Percentiles rank a stretch among this genome's conserved stretches.
Conservation (phyloP, 139 green algal species). For the Tetraselmis chui region DNA sequence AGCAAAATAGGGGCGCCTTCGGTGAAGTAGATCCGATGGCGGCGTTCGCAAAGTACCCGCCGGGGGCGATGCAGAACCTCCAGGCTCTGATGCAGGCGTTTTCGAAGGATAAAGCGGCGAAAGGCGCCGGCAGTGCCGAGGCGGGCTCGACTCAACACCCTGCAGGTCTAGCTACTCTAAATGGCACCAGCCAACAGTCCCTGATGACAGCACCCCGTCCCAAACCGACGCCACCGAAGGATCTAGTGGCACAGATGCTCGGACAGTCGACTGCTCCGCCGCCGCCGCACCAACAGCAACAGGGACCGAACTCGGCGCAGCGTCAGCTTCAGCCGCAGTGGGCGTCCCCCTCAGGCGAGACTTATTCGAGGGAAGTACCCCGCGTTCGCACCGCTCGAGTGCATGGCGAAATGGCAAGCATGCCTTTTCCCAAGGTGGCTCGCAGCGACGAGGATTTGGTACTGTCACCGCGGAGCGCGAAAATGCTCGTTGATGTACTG, state of each 20-base stretch:
- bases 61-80: neutral
- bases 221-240: neutral
- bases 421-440: neutral
- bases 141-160: too few species aligned
- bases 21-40: neutral
- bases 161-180: too few species aligned
- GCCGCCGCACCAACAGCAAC: too few species aligned
- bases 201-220: too few species aligned
- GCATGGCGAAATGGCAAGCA: neutral
- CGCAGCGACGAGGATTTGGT: neutral
- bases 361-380: too few species aligned
- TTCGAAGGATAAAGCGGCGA: neutral
- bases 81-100: neutral
- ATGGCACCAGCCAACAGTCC: too few species aligned
- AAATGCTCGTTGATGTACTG: neutral
- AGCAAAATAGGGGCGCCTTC: too few species aligned
- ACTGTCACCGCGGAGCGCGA: neutral
- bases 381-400: neutral
- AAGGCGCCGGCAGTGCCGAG: neutral
- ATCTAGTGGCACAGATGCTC: neutral
- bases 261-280: too few species aligned
- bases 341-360: too few species aligned
- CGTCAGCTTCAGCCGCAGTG: too few species aligned
- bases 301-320: too few species aligned
- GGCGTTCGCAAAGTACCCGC: neutral